Base-by-base conservation (phyloP, 2,329 filamentous ascomycete species). In the Pseudofabraea citricarpa region DNA sequence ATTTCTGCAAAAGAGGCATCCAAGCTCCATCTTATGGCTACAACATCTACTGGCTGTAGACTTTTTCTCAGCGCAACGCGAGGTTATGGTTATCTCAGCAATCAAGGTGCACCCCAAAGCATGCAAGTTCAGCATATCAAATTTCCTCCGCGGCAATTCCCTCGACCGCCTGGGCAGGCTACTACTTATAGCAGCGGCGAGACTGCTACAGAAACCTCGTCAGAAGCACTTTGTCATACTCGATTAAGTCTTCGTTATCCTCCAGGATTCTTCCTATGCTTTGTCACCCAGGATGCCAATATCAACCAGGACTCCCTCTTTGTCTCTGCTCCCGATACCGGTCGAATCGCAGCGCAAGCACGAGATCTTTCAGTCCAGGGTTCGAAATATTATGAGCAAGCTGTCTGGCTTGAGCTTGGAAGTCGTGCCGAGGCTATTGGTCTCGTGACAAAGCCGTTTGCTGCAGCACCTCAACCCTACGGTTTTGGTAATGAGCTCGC, bases 91-190 rank as follows among this genome's bases (percentile, higher is more conserved):
- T 83, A 84, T 67, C 77, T 74, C 62, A 64, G 51, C 64, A 68
- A 66, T 64, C 68, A 43, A 66, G 69, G 43, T 45, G 82, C 87
- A 1, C 90, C 93, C 1, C 90, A 87, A 55, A 96, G 89, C 65
- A 96, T 98, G 89, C 90, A 96, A 64, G 82, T 96, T n/a, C 86
- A 94, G 55, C 93, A 95, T 59, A 88, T 98, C 64, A 94, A 93
- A 60, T 95, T 95, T 46, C 93, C 94, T 1, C 93, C 93, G 0
- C 64, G 70, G 29, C 60, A 44, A 37, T 52, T 48, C 19, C 55
- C 43, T 64, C 49, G 49, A 50, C 49, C 49, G 41, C 49, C 41
- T 41, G 43, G 44, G 41, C n/a, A n/a, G n/a, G 48, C 48, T 50
- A 56, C 52, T 52, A 47, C 44, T 52, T 53, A 50, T 24, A 36